phyloP scores from a whole-genome alignment of 768 basidiomycete species.

The Holtermannia corniformis region DNA sequence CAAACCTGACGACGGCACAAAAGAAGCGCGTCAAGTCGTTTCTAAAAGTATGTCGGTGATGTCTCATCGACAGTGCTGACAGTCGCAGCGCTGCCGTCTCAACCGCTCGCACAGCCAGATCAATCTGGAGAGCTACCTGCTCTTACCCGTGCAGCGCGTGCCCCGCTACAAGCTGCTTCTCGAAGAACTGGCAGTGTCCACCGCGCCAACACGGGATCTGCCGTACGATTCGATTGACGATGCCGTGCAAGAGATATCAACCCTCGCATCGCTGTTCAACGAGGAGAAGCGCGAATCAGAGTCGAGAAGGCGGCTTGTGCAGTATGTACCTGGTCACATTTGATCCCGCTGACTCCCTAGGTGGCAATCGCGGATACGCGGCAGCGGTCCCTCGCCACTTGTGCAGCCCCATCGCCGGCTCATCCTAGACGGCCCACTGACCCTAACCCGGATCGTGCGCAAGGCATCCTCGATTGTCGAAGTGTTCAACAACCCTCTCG shows the following conservation, averaged over 20 bases:
- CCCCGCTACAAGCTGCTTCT: constrained; percentile 91
- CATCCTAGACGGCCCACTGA: constrained; percentile 80
- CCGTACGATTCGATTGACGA: constrained; percentile 69
- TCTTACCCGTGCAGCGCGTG: constrained; percentile 91
- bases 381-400: constrained; percentile 89
- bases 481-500: constrained; percentile 38
- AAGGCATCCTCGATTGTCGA: constrained; percentile 75
- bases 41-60: constrained; percentile 47
- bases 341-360: neutral
- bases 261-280: constrained; percentile 89
- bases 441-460: constrained; percentile 80
- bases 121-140: constrained; percentile 83
- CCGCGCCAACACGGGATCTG: constrained; percentile 67
- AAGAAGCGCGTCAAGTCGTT: constrained; percentile 79
- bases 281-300: constrained; percentile 95
- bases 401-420: constrained; percentile 95
- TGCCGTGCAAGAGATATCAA: constrained; percentile 76
- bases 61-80: neutral
- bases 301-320: constrained; percentile 77
- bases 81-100: constrained; percentile 54
- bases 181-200: constrained; percentile 74
- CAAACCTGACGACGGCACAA: constrained; percentile 51
- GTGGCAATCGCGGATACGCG: constrained; percentile 60
- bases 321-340: constrained; percentile 49
- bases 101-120: constrained; percentile 88